Evolutionary conservation across 2,329 filamentous ascomycete genomes (phyloP).

Genomic region (Neonectria magnoliae): DNA sequence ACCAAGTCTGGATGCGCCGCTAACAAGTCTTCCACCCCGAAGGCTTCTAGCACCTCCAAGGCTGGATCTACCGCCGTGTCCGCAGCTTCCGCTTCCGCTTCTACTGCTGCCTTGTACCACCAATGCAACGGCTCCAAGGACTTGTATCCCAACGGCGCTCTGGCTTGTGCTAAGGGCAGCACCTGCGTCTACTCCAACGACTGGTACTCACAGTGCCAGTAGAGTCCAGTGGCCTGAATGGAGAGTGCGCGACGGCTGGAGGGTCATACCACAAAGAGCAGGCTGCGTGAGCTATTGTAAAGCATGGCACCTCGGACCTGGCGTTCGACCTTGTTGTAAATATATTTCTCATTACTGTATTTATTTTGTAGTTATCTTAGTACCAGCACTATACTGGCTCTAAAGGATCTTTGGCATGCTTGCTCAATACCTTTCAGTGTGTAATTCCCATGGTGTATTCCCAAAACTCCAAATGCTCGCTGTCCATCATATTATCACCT

Average conservation of each 20-base stretch:
- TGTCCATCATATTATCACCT: not conserved
- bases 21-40: slow-evolving; percentile 4
- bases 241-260: not conserved
- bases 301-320: slow-evolving; percentile 25
- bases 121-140: slow-evolving; percentile 39
- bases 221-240: slow-evolving; percentile 3
- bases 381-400: slow-evolving; percentile 20
- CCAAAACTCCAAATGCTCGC: not conserved
- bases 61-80: slow-evolving; percentile 18
- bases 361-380: slow-evolving; percentile 30
- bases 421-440: slow-evolving; percentile 12
- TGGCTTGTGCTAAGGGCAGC: slow-evolving; percentile 35
- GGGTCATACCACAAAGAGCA: slow-evolving; percentile 14
- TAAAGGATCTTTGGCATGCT: slow-evolving; percentile 24
- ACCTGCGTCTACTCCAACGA: slow-evolving; percentile 39
- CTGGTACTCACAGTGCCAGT: slow-evolving; percentile 40
- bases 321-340: slow-evolving; percentile 33
- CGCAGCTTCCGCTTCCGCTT: slow-evolving; percentile 3
- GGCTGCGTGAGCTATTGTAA: slow-evolving; percentile 25
- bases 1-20: slow-evolving; percentile 31
- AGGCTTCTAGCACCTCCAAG: slow-evolving; percentile 13
- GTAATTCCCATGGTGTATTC: slow-evolving; percentile 3
- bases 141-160: slow-evolving; percentile 34
- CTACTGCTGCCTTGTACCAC: slow-evolving; percentile 26
- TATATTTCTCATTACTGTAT: slow-evolving; percentile 33